Base-by-base conservation (phyloP, 441 rosid species). In the Kokia cookei region DNA sequence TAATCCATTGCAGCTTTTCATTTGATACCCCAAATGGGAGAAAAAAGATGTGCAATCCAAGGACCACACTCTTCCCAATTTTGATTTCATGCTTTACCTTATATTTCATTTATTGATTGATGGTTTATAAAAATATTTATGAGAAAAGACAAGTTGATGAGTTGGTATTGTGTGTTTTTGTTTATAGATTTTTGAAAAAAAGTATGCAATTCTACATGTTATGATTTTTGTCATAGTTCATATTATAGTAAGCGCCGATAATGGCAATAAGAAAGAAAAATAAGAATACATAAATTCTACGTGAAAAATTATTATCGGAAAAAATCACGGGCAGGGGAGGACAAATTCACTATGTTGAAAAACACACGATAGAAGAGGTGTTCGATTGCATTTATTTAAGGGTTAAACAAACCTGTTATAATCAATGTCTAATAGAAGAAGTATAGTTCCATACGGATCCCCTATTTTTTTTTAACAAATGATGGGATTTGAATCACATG, bases 1-100 rank as follows among this genome's bases (percentile, higher is more conserved):
- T 45, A 47, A 71, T 43, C 74, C 80, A 80, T 40, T 73, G 68
- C 68, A 60, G 62, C 45, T 43, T 48, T 65, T 32, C 54, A 37
- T 73, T 71, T n/a, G 55, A 69, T 69, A 27, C 47, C 58, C 42
- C 7, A 50, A 26, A 29, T 50, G 45, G 60, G 60, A 45, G 54
- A 76, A 48, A 47, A 47, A 57, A 29, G 53, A 27, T 50, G 27
- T 40, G 65, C 19, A 22, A 22, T 11, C 42, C 24, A 53, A 54
- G 81, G 79, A 77, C 77, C 77, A 60, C 75, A 32, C 2, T 35
- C 6, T 32, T 53, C 0, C 29, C 22, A 24, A 37, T 69, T 35
- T 68, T 53, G 22, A 19, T 19, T 19, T 19, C 22, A 19, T 19
- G 22, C 22, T 19, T 19, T 19, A 19, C 22, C 22, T 19, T 19